Evolutionary conservation across 495 filamentous ascomycete species (phyloP), one percentile per base, ranked within the genome.

Genomic region (Penicillium paradoxum): DNA sequence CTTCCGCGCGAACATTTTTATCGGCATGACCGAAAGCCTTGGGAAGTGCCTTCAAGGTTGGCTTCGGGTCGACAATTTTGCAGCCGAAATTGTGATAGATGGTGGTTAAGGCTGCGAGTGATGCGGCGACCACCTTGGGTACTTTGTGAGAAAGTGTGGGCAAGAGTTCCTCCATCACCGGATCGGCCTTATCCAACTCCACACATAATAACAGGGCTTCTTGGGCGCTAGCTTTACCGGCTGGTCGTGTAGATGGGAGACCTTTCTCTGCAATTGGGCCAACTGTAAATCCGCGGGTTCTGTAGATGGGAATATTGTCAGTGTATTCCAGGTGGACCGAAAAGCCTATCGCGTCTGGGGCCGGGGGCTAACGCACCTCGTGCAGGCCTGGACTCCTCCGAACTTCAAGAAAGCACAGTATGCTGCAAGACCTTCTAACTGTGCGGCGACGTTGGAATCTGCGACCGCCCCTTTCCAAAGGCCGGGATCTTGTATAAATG

Each of bases 1-100:
- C 89, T 70, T 97, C 95, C 1, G 91, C 90, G 62, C 95, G 86
- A 13, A 99, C 95, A 65, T 97, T 97, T 69, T 99, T 99, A 77
- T 99, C 95, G 4, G 95, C 91, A 68, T 97, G 93, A 13, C 89
- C 88, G 58, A 96, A 99, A 17, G 85, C 85, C 66, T 95, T 96
- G 0, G 95, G 91, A 9, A 99, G 73, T 9, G 80, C 72, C 65
- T 97, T 99, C 34, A 99, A 76, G n/a, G 91, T 84, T 1, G 90
- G 89, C 65, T 97, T 99, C 10, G 95, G 95, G 65, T 99, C 93
- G 21, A 90, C 88, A n/a, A 86, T 85, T 68, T 95, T 96, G 78
- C 90, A 95, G 42, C 95, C 95, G 63, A 90, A 99, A 57, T 88
- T 90, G 65, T 95, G 87, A 61, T 85, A 96, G 36, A 97, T 90